These are phyloP conservation scores for Coccomyxa sp. DNA, from an alignment of 139 green algal genomes.

Conservation along the genomic window DNA sequence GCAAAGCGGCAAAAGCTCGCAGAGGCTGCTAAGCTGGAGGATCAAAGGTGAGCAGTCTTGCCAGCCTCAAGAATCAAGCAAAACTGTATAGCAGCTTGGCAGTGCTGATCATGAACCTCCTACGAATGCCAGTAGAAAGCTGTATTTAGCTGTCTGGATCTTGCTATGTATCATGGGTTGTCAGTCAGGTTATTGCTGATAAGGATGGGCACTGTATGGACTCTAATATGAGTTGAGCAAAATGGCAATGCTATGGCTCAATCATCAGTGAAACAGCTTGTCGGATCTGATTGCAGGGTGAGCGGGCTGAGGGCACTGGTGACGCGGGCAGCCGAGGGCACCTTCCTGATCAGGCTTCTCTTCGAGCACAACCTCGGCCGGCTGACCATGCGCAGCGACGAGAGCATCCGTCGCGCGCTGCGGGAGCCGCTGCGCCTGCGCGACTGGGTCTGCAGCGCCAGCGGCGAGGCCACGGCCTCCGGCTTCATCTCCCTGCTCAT, in stretches of 20 bases:
- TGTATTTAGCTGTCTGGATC: too few species aligned
- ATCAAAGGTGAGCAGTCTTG: conserved; percentile 49
- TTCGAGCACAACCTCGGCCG: conserved; percentile 32
- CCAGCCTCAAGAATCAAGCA: too few species aligned
- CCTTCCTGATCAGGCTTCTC: conserved; percentile 57
- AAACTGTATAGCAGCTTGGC: too few species aligned
- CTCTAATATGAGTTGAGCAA: too few species aligned
- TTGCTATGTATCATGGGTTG: too few species aligned
- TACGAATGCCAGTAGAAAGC: too few species aligned
- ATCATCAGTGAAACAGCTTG: too few species aligned
- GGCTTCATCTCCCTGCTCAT: conserved; percentile 68
- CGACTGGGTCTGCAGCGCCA: conserved; percentile 52
- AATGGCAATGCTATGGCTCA: too few species aligned
- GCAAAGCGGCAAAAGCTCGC: conserved; percentile 70
- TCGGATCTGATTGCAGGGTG: too few species aligned
- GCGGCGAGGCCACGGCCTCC: conserved; percentile 50
- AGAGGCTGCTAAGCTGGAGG: conserved; percentile 60
- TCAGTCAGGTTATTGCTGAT: too few species aligned
- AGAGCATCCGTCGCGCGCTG: neutral
- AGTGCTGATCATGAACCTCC: too few species aligned
- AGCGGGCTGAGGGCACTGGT: conserved; percentile 42
- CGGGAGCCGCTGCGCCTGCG: conserved; percentile 42
- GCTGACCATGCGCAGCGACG: conserved; percentile 51
- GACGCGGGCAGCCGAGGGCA: conserved; percentile 50
- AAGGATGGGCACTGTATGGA: too few species aligned